Percentiles rank a stretch among this genome's conserved stretches.
These are phyloP conservation scores for Penicillium atrosanguineum DNA, from an alignment of 495 filamentous ascomycete species.

Conservation along the genomic window DNA sequence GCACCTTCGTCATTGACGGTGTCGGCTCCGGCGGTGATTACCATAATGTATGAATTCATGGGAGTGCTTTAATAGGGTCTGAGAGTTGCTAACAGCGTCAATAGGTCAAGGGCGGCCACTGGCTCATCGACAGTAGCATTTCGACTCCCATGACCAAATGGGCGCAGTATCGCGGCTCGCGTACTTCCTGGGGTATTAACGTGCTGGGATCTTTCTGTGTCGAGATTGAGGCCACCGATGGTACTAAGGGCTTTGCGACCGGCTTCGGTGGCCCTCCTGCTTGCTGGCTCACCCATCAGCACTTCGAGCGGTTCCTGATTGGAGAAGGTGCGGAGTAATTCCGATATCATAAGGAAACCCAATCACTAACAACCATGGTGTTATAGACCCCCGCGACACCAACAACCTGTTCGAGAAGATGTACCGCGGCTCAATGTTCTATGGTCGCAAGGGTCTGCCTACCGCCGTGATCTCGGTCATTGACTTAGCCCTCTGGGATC, in stretches of 20 bases:
- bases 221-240: constrained; percentile 86
- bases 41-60: constrained; percentile 63
- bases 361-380: neutral
- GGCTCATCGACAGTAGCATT: constrained; percentile 88
- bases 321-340: constrained; percentile 57
- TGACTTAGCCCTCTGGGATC: constrained; percentile 88
- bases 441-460: constrained; percentile 86
- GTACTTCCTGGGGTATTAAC: constrained; percentile 95
- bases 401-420: constrained; percentile 92
- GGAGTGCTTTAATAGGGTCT: neutral
- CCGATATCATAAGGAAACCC: neutral
- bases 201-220: constrained; percentile 90
- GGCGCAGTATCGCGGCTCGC: constrained; percentile 79
- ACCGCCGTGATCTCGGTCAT: constrained; percentile 91
- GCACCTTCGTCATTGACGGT: constrained; percentile 79
- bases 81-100: constrained; percentile 3
- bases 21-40: constrained; percentile 91
- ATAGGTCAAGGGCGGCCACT: constrained; percentile 77
- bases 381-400: constrained; percentile 74
- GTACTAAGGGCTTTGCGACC: constrained; percentile 87
- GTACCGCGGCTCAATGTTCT: constrained; percentile 94
- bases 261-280: constrained; percentile 91
- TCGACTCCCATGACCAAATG: constrained; percentile 88
- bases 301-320: constrained; percentile 87
- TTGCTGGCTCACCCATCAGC: constrained; percentile 87